Base-by-base conservation (phyloP, 163 green algal species). In the Chloromonas sp. region DNA sequence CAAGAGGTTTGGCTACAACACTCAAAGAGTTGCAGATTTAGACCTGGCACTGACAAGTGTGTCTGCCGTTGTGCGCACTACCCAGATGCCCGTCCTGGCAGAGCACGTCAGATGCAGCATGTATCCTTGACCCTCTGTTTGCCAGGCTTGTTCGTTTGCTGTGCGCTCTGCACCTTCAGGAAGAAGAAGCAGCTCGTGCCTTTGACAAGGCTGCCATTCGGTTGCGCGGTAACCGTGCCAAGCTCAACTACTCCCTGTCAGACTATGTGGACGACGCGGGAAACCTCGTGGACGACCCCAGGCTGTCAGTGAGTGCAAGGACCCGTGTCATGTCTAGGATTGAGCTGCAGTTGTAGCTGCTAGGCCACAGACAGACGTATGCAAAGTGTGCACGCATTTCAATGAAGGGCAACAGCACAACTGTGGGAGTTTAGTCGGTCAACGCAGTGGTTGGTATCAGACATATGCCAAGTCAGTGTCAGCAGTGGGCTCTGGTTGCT, bases 191-290 rank as follows among this genome's bases (percentile, higher is more conserved):
- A 0, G 92, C 91, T 0, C 76, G 84, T 0, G 84, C 88, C 36
- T 94, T 94, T 88, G 91, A 94, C 84, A 85, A 87, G 61, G 91
- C 91, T 36, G 91, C 91, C 1, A 88, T 94, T 78, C 89, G 92
- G 62, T 82, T 94, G 13, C 83, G 91, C 5, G 91, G 91, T 61
- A 87, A 85, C 14, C 82, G 87, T 57, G 90, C 89, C 78, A 92
- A 91, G 78, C 85, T 94, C n/a, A 95, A 95, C 87, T 95, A 94
- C 78, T 1, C 36, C 0, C 83, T 87, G 59, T n/a, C n/a, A 11
- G 87, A 92, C 61, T 93, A 93, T 79, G 82, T 90, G n/a, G 87
- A 93, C 71, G 87, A 86, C 11, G 3, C 89, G 15, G 90, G 90
- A 13, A 89, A 91, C 13, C 82, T 93, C 15, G 36, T 90, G 58